Evolutionary conservation across 2,329 filamentous ascomycete genomes (phyloP).

Genomic region (Beauveria bassiana): DNA sequence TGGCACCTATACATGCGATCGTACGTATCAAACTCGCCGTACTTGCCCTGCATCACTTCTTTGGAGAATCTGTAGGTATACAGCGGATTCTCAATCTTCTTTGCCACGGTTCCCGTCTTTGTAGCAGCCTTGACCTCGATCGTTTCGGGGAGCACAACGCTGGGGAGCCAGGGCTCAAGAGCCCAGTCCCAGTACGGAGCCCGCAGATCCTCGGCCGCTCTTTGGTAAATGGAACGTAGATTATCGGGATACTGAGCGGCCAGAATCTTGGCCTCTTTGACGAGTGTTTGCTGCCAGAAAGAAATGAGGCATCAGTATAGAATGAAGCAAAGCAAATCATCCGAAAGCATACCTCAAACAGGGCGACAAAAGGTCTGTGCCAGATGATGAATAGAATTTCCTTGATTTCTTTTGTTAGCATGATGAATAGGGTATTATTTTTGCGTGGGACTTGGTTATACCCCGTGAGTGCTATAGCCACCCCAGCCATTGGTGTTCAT

Average conservation of each 20-base stretch:
- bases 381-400: slow-evolving; percentile 43
- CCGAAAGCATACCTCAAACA: slow-evolving; percentile 40
- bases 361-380: slow-evolving; percentile 48
- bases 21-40: slow-evolving; percentile 23
- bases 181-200: slow-evolving; percentile 51
- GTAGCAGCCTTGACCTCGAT: slow-evolving; percentile 33
- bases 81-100: slow-evolving; percentile 43
- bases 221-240: slow-evolving; percentile 29
- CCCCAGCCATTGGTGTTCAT: slow-evolving; percentile 23
- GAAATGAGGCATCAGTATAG: no score
- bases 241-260: slow-evolving; percentile 34
- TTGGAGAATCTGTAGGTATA: slow-evolving; percentile 42
- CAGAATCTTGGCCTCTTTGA: slow-evolving; percentile 36
- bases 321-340: not conserved
- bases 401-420: slow-evolving; percentile 19
- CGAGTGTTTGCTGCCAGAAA: slow-evolving; percentile 40
- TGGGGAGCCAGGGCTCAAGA: slow-evolving; percentile 32
- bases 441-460: slow-evolving; percentile 20
- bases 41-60: slow-evolving; percentile 29
- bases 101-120: slow-evolving; percentile 21
- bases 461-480: slow-evolving; percentile 41
- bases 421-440: not conserved
- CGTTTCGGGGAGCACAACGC: slow-evolving; percentile 25
- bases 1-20: slow-evolving; percentile 20
- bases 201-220: slow-evolving; percentile 39